Base-by-base conservation (phyloP, 345 rosid species). In the Camelina hispida region DNA sequence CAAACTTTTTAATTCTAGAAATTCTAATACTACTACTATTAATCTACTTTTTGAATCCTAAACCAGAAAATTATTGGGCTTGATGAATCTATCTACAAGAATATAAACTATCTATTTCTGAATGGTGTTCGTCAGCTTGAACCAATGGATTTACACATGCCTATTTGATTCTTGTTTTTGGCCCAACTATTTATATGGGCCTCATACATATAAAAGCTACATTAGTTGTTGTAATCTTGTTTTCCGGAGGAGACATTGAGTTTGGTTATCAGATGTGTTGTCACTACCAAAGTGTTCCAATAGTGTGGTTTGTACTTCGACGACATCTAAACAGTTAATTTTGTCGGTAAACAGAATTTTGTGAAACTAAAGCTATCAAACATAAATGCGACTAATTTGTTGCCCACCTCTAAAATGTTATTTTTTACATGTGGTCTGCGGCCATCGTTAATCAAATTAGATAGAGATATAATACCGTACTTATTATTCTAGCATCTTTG, bases 241-340 rank as follows among this genome's bases (percentile, higher is more conserved):
- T 14, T 43, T 5, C n/a, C 16, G 48, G 43, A 43, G 16, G 38
- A 54, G 59, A 25, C 17, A 56, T 32, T 51, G 25, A 32, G 35
- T 15, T 50, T 52, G 34, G 42, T 55, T 47, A 58, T 32, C 30
- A 28, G 4, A 70, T 58, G 56, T 44, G 57, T 32, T 56, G 48
- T 57, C 78, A 43, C 6, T 65, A 56, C 48, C 48, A 43, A 32
- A 32, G 42, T 28, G 42, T 28, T 28, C 37, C 37, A 34, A 34
- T 34, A 34, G 37, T 34, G 37, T 34, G 37, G 37, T 8, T 34
- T 34, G 37, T 34, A 34, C 9, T 34, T 34, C 2, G 9, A 34
- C 37, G 37, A 34, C 37, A 34, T 34, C 37, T 34, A 34, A 34
- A 20, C 37, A 34, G 37, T 34, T 34, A 8, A 34, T 34, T 34